Conservation (phyloP, 768 basidiomycete genomes). For the Porpolomopsis calyptriformis region DNA sequence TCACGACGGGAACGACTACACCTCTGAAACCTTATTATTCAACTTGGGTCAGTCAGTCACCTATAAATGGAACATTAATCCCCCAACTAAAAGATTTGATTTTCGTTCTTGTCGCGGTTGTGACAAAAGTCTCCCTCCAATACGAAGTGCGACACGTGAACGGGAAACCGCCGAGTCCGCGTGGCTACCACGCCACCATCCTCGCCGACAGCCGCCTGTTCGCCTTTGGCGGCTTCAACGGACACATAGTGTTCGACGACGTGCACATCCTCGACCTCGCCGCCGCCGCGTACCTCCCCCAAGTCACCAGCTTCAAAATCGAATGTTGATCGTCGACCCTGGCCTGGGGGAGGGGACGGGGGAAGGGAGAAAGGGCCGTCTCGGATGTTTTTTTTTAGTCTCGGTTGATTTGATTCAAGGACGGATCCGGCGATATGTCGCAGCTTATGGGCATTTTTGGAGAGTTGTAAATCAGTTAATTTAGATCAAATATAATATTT, state of each 20-base stretch:
- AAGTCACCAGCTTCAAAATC: constrained; percentile 70
- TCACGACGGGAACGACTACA: constrained; percentile 72
- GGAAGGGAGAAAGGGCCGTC: no score
- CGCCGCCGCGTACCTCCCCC: constrained; percentile 79
- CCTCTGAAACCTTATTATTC: constrained; percentile 65
- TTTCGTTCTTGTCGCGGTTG: background rate
- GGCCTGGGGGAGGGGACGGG: no score
- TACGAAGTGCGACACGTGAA: constrained; percentile 65
- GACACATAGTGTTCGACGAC: constrained; percentile 74
- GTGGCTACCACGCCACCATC: constrained; percentile 80
- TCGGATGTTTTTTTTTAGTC: no score
- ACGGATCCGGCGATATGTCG: no score
- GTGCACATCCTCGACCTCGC: constrained; percentile 79
- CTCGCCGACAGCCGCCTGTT: constrained; percentile 79
- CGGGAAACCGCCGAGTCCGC: constrained; percentile 58
- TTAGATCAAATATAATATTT: no score
- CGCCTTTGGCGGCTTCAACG: constrained; percentile 84
- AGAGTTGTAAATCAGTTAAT: no score
- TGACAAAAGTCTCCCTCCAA: constrained; percentile 58
- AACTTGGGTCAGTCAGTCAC: constrained; percentile 64
- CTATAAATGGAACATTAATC: background rate
- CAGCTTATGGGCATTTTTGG: no score
- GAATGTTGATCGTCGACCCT: constrained; percentile 29
- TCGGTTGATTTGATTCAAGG: no score
- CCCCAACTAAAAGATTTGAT: background rate